Conservation (phyloP, 306 rosid genomes). For the Psophocarpus tetragonolobus region DNA sequence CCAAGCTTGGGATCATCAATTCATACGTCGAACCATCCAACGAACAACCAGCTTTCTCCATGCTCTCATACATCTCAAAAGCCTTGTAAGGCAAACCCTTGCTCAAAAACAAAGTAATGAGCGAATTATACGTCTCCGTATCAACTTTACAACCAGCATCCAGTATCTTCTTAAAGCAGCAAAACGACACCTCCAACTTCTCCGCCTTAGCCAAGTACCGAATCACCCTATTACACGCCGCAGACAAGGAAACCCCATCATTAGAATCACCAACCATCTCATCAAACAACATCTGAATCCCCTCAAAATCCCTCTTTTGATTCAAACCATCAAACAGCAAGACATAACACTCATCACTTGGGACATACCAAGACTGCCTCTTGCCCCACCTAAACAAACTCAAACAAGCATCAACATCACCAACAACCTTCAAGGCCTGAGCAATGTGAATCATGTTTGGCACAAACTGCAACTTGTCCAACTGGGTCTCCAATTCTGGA, state of each 20-base stretch:
- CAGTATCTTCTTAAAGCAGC: slow-evolving; percentile 79
- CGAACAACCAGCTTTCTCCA: slow-evolving; percentile 64
- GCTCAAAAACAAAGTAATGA: slow-evolving; percentile 73
- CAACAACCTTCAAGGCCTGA: slow-evolving; percentile 69
- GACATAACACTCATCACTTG: slow-evolving; percentile 71
- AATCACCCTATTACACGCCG: slow-evolving; percentile 74
- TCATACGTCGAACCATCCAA: slow-evolving; percentile 85
- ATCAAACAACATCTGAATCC: slow-evolving; percentile 77
- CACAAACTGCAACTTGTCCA: slow-evolving; percentile 82
- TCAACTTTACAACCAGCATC: slow-evolving; percentile 69
- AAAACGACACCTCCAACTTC: slow-evolving; percentile 85
- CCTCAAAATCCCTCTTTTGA: slow-evolving; percentile 69
- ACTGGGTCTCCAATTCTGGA: slow-evolving; percentile 89
- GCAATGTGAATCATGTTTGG: slow-evolving; percentile 76
- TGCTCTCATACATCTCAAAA: slow-evolving; percentile 87
- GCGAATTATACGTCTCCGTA: slow-evolving; percentile 74
- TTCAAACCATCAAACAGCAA: slow-evolving; percentile 75
- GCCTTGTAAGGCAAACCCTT: slow-evolving; percentile 96
- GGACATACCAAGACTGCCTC: slow-evolving; percentile 84
- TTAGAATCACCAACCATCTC: slow-evolving; percentile 78
- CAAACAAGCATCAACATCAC: slow-evolving; percentile 64
- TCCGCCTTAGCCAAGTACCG: slow-evolving; percentile 84
- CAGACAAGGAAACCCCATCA: slow-evolving; percentile 46
- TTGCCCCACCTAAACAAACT: slow-evolving; percentile 91
- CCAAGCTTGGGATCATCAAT: slow-evolving; percentile 87